Evolutionary conservation across 208 protist species (phyloP).

Genomic region (Acanthamoeba royreba): DNA sequence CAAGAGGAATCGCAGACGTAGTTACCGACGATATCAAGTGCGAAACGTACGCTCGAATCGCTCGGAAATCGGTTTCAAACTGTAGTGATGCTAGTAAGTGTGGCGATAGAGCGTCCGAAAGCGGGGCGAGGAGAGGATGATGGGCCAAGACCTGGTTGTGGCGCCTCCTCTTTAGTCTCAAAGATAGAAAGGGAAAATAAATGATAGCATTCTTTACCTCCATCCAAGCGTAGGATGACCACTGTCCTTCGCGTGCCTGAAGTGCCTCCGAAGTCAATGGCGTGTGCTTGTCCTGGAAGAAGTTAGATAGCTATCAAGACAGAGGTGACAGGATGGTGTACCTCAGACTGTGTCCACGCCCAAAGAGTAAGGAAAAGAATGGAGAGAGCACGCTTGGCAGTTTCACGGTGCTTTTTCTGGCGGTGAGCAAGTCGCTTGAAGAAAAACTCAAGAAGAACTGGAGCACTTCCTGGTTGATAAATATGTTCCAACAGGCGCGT

Average conservation of each 20-base stretch:
- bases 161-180: no score
- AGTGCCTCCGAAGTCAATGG: neutral
- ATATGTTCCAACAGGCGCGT: constrained; percentile 12
- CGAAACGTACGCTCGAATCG: constrained; percentile 3
- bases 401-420: neutral
- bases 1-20: neutral
- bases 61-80: neutral
- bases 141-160: neutral
- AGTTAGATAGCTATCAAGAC: no score
- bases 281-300: neutral
- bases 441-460: neutral
- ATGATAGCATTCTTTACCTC: no score
- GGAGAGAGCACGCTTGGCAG: constrained; percentile 29
- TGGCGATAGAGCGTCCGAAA: neutral
- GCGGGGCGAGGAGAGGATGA: neutral
- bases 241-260: neutral
- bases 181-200: no score
- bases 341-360: neutral
- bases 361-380: neutral
- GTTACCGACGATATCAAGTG: neutral
- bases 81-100: neutral
- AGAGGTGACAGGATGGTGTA: no score
- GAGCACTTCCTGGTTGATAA: neutral
- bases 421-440: constrained; percentile 14
- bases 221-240: neutral